Percentiles rank a stretch among this genome's conserved stretches.
phyloP scores from a whole-genome alignment of 257 asterid genomes.

The Jacaranda mimosifolia region DNA sequence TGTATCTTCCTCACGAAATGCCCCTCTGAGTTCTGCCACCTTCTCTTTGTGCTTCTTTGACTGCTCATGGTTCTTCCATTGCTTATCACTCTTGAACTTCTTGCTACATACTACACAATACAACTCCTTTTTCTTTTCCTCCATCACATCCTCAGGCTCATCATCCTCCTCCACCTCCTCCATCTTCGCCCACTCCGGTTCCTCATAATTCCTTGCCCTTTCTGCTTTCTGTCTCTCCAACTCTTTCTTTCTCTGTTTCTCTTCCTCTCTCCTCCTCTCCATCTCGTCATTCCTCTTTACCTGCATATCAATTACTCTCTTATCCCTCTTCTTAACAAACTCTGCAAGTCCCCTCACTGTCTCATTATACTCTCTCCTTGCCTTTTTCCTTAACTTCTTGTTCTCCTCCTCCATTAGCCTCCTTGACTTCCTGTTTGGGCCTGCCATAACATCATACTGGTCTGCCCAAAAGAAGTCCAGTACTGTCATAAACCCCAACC shows the following conservation, averaged over 20 bases:
- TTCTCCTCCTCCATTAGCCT: constrained; percentile 95
- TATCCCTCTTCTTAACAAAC: constrained; percentile 95
- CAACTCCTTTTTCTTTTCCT: constrained; percentile 70
- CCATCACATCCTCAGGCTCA: constrained; percentile 56
- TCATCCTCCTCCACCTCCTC: constrained; percentile 77
- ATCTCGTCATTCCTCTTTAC: constrained; percentile 82
- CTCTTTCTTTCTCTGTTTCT: constrained; percentile 77
- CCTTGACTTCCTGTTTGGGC: constrained; percentile 82
- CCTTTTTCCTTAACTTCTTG: constrained; percentile 89
- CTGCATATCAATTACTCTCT: constrained; percentile 94
- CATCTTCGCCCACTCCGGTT: constrained; percentile 84
- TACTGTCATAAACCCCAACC: constrained; percentile 77
- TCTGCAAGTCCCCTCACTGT: constrained; percentile 91
- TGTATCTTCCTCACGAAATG: constrained; percentile 74
- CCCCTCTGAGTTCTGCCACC: constrained; percentile 80
- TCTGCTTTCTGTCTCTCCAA: constrained; percentile 86
- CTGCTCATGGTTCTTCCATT: constrained; percentile 98
- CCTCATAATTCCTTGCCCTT: constrained; percentile 73
- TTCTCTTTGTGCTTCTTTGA: constrained; percentile 97
- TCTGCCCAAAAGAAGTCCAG: constrained; percentile 96
- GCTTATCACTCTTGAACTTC: constrained; percentile 95
- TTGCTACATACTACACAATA: constrained; percentile 92
- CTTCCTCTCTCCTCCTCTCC: constrained; percentile 83
- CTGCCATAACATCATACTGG: constrained; percentile 85
- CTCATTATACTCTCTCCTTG: constrained; percentile 83